These are phyloP conservation scores for Dunaliella primolecta DNA, from an alignment of 139 green algal genomes.

Conservation along the genomic window DNA sequence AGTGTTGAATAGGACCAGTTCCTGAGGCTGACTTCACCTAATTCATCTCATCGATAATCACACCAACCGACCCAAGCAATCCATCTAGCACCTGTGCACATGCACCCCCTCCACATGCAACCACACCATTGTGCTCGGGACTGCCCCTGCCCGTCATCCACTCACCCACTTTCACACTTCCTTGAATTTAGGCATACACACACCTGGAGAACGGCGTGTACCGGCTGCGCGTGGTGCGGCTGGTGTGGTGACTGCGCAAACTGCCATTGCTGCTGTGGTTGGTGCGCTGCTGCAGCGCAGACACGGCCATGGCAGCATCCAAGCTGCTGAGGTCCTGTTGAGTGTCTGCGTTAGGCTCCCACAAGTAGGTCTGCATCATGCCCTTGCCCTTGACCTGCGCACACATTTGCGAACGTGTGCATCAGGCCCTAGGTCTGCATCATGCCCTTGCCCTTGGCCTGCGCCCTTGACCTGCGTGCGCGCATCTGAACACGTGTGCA, in stretches of 20 bases:
- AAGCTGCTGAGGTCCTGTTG: neutral
- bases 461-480: too few relatives aligned
- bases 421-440: slow-evolving; percentile 30
- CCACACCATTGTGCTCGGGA: too few relatives aligned
- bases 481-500: neutral
- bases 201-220: neutral
- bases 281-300: neutral
- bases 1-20: too few relatives aligned
- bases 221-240: neutral
- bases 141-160: too few relatives aligned
- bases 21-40: too few relatives aligned
- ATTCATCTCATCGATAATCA: too few relatives aligned
- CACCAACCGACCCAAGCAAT: too few relatives aligned
- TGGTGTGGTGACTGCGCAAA: neutral
- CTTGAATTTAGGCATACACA: too few relatives aligned
- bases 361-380: slow-evolving; percentile 38
- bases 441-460: slow-evolving; percentile 43
- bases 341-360: neutral
- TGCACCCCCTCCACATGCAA: too few relatives aligned
- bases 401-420: neutral
- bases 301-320: neutral
- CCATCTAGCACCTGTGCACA: too few relatives aligned
- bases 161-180: too few relatives aligned
- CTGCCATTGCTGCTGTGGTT: neutral
- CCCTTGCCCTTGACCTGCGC: slow-evolving; percentile 43